Evolutionary conservation across 768 basidiomycete species (phyloP), one percentile per base, ranked within the genome.

Genomic region (Termitomyces sp.): DNA sequence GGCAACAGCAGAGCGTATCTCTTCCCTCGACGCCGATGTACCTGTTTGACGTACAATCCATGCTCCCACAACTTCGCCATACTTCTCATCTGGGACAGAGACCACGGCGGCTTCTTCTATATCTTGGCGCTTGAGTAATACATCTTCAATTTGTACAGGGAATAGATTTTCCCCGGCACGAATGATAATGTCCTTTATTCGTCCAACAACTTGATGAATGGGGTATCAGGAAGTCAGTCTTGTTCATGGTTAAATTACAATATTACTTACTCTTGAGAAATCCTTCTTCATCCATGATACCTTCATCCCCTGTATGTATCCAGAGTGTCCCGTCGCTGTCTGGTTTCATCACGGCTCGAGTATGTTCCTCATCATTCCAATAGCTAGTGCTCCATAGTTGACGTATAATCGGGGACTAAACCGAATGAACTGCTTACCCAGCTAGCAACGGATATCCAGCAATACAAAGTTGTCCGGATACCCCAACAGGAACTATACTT

Each of bases 151-250:
- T 65, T 91, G 84, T 44, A 92, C 82, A 3, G 93, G 87, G 68
- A 89, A 88, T 52, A 94, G 71, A 68, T 95, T 90, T 83, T 93
- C 90, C 58, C 90, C 90, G 17, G 89, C 90, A 19, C 90, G 85
- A 59, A 93, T 92, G 61, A 93, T 90, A 51, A 92, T 81, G 66
- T 93, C 90, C 82, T 92, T 92, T 53, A 84, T 85, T 55, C 90
- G 76, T 44, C 89, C 85, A 45, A 90, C 88, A 54, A 92, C 90
- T 92, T 42, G 14, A 51, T 43, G 34, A 35, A 48, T 9, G 47
- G 55, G 15, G 19, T 46, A 45, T 45, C 30, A 32, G n/a, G 28
- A 32, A 48, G 19, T n/a, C 17, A 30, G 9, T 41, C 17, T 3
- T 19, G 28, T 11, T 0, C 34, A 32, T 30, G 10, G 38, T 21